Evolutionary conservation across 352 stramenopile species (phyloP).

Genomic region (Peronospora farinosa): DNA sequence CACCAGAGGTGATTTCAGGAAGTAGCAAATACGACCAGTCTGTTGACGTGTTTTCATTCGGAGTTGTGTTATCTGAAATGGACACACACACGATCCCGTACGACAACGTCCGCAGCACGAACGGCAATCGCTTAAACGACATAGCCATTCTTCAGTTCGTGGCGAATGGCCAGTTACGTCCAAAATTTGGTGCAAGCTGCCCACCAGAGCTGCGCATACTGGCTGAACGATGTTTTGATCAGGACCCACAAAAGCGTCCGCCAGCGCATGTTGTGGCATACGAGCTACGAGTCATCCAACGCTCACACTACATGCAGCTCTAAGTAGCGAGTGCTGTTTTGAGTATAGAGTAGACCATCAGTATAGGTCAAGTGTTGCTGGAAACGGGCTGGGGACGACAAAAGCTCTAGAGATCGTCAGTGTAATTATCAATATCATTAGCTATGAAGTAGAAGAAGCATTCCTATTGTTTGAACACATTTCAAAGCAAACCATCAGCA

Average conservation of each 20-base stretch:
- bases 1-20: constrained; percentile 49
- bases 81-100: no score
- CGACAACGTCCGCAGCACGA: constrained; percentile 27
- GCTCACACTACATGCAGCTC: constrained; percentile 25
- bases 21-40: constrained; percentile 38
- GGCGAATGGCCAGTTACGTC: constrained; percentile 25
- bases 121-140: constrained; percentile 33
- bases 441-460: no score
- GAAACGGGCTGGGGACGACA: no score
- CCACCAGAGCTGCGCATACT: constrained; percentile 29
- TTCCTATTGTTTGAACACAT: no score
- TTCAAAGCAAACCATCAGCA: no score
- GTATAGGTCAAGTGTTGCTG: no score
- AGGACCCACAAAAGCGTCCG: constrained; percentile 32
- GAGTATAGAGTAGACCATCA: no score
- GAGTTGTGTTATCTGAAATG: no score
- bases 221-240: constrained; percentile 29
- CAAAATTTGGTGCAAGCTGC: constrained; percentile 32
- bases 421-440: no score
- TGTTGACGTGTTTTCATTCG: constrained; percentile 57
- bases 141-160: constrained; percentile 46
- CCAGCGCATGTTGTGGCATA: constrained; percentile 41
- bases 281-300: constrained; percentile 29
- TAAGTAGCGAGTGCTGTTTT: no score
- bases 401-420: no score